Conservation (phyloP, 2,329 filamentous ascomycete genomes). For the Ploettnerulaceae sp. region DNA sequence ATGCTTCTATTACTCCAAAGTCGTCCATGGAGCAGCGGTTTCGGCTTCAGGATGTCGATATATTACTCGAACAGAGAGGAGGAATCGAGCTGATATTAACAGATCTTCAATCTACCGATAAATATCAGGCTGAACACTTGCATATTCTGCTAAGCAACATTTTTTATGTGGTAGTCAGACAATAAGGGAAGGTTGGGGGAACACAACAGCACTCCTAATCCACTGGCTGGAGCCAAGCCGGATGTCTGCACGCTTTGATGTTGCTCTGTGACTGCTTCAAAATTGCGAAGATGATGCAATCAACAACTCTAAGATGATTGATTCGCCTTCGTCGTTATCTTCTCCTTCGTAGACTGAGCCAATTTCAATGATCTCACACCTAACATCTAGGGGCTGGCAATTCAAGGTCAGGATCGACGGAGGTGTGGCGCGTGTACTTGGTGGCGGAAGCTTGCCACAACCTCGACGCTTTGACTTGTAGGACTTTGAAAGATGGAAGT, state of each 20-base stretch:
- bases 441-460: neutral
- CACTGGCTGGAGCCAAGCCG: constrained; percentile 2
- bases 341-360: neutral
- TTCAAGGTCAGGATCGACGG: neutral
- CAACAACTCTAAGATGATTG: neutral
- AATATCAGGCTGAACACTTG: neutral
- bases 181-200: neutral
- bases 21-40: neutral
- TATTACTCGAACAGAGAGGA: neutral
- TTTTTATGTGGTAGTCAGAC: neutral
- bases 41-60: neutral
- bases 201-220: neutral
- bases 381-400: neutral
- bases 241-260: neutral
- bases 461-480: neutral
- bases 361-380: neutral
- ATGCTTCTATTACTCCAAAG: neutral
- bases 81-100: neutral
- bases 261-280: neutral
- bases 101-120: neutral
- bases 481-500: neutral
- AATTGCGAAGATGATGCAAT: neutral
- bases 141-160: neutral
- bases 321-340: constrained; percentile 1
- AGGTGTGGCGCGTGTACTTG: constrained; percentile 2